phyloP scores from a whole-genome alignment of 2,329 filamentous ascomycete species.

The Colletotrichum chrysophilum region DNA sequence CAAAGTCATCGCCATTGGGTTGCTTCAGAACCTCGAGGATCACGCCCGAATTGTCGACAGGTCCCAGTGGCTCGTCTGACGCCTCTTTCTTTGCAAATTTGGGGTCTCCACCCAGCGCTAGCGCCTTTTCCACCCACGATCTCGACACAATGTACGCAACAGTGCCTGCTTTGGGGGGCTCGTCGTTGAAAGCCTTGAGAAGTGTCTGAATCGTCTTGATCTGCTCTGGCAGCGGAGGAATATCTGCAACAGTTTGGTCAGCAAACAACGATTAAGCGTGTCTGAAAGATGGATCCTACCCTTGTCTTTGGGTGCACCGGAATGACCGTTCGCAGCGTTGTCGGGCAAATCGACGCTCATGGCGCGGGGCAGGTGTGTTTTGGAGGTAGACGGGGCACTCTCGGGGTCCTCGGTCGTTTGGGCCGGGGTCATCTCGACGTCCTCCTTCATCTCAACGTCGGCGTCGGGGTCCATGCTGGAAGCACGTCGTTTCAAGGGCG shows the following conservation, averaged over 20 bases:
- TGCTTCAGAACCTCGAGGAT: slow-evolving; percentile 66
- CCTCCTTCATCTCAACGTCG: slow-evolving; percentile 34
- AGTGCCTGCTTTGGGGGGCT: slow-evolving; percentile 70
- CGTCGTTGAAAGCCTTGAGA: slow-evolving; percentile 55
- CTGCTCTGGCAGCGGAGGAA: slow-evolving; percentile 60
- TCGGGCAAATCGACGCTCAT: slow-evolving; percentile 47
- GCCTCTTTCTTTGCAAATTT: slow-evolving; percentile 63
- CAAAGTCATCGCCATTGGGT: slow-evolving; percentile 60
- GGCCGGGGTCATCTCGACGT: slow-evolving; percentile 17
- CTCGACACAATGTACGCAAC: slow-evolving; percentile 80
- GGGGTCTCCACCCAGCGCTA: slow-evolving; percentile 66
- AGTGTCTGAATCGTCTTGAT: slow-evolving; percentile 74
- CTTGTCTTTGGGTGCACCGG: not conserved
- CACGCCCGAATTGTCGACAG: slow-evolving; percentile 87
- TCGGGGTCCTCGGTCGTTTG: slow-evolving; percentile 4
- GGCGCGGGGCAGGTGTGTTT: slow-evolving; percentile 35
- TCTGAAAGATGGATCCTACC: not conserved
- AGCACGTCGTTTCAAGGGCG: slow-evolving; percentile 67
- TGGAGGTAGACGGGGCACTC: not conserved
- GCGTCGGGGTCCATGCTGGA: slow-evolving; percentile 64
- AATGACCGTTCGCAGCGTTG: slow-evolving; percentile 11
- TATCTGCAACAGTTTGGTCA: slow-evolving; percentile 22
- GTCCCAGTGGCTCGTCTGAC: slow-evolving; percentile 69
- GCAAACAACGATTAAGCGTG: not conserved
- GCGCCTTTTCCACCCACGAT: slow-evolving; percentile 78